Evolutionary conservation across 1,284 basidiomycete genomes (phyloP), one percentile per base, ranked within the genome.

Genomic region (Fomitopsis schrenkii): DNA sequence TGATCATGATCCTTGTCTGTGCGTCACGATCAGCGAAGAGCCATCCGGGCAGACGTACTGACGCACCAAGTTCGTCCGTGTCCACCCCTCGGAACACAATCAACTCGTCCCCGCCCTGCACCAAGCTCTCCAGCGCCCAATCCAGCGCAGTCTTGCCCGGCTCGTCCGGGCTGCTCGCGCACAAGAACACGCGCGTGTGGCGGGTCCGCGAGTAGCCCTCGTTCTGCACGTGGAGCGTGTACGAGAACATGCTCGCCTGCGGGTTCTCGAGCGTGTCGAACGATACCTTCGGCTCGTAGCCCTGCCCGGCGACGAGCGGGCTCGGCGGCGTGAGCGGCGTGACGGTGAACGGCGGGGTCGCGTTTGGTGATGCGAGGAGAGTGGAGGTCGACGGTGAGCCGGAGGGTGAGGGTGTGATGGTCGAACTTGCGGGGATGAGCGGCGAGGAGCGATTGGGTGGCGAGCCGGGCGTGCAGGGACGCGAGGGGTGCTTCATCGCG

Each of bases 61-160:
- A 52, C 68, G 40, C 64, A 92, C 91, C 88, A 41, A 93, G 74
- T 28, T 91, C 91, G 55, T 95, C 94, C 60, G 89, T 82, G 66
- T 97, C 95, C 22, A 97, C 86, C 1, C 97, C 95, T 45, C 96
- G 81, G 62, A 94, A 91, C 5, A 98, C 92, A 59, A 99, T 89
- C 33, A 98, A 79, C 75, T 98, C 97, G 73, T 98, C 97, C 4
- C 94, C 93, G 66, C 98, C 95, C 75, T 97, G 94, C 9, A 91
- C 88, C 9, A 98, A 80, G 56, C 84, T 83, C 69, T 95, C 93
- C 65, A 98, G 83, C 45, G 88, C 81, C 95, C 95, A 97, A 63
- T 96, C 93, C 17, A 97, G 78, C 0, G 95, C 95, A 68, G 94
- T 86, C 12, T 79, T 76, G 0, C 94, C 94, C 63, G 89, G 91